phyloP scores from a whole-genome alignment of 139 green algal genomes.

The Microglena sp. region DNA sequence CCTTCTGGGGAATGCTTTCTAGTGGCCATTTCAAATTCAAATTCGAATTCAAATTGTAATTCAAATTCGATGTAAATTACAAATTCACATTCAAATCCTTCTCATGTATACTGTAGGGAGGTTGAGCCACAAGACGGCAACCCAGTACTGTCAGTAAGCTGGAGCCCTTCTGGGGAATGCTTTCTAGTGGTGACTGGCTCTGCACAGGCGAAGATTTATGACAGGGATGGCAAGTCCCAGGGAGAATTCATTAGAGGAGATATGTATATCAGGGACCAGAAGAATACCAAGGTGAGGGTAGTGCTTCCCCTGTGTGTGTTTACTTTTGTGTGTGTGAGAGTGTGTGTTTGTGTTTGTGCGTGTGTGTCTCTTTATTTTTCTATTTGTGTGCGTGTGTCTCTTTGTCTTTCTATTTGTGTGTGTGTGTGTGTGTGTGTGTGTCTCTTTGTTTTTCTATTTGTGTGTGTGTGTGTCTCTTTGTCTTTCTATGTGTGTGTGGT shows the following conservation, averaged over 20 bases:
- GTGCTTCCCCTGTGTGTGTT: too few species aligned
- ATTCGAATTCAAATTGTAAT: constrained; percentile 10
- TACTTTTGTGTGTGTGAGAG: too few species aligned
- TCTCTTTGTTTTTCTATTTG: too few species aligned
- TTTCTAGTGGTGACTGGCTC: constrained; percentile 69
- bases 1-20: constrained; percentile 75
- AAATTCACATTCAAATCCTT: too few species aligned
- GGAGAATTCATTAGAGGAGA: constrained; percentile 78
- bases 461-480: too few species aligned
- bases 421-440: too few species aligned
- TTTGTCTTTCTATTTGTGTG: too few species aligned
- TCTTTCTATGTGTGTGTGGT: too few species aligned
- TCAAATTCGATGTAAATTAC: too few species aligned
- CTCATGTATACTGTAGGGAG: constrained; percentile 38
- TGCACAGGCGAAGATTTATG: constrained; percentile 51
- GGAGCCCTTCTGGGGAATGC: constrained; percentile 63
- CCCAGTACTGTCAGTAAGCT: constrained; percentile 56
- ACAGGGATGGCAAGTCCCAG: constrained; percentile 66
- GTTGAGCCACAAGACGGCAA: constrained; percentile 69
- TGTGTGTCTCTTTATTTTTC: too few species aligned
- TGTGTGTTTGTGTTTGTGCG: too few species aligned
- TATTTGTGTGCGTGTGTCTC: too few species aligned
- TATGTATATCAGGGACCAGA: constrained; percentile 91
- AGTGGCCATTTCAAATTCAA: constrained; percentile 53
- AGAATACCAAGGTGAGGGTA: constrained; percentile 94